These are phyloP conservation scores for Diversispora epigaea DNA, from an alignment of 192 early-diverging fungal species.

Conservation along the genomic window DNA sequence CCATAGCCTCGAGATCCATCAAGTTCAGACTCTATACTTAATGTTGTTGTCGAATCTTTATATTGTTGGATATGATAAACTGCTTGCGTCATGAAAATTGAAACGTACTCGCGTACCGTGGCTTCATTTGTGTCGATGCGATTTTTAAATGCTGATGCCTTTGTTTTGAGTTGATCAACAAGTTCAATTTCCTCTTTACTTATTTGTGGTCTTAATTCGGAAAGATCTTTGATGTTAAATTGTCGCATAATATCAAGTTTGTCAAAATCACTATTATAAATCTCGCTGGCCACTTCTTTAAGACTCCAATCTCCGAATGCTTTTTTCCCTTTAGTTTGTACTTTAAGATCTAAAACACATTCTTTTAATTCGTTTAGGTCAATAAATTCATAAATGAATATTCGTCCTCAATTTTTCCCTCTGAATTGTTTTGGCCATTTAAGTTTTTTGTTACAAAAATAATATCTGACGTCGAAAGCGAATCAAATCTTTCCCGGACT, in stretches of 20 bases:
- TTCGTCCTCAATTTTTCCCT: background rate
- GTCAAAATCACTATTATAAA: background rate
- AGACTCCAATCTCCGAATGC: background rate
- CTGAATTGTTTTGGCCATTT: background rate
- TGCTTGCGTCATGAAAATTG: background rate
- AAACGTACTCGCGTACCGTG: slow-evolving; percentile 10
- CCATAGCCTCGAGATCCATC: slow-evolving; percentile 23
- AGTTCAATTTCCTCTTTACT: too few species aligned
- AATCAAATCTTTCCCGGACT: background rate
- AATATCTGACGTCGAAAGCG: background rate
- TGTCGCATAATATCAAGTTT: too few species aligned
- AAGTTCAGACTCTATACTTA: slow-evolving; percentile 8
- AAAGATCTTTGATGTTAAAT: too few species aligned
- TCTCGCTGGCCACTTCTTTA: background rate
- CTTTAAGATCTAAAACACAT: slow-evolving; percentile 6
- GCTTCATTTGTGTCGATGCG: background rate
- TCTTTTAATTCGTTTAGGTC: background rate
- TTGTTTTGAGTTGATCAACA: slow-evolving; percentile 2
- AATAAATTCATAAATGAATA: slow-evolving; percentile 9
- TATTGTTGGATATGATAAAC: background rate
- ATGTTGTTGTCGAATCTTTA: background rate
- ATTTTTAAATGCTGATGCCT: background rate
- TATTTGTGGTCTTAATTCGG: too few species aligned
- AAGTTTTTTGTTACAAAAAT: background rate
- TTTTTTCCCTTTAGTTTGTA: slow-evolving; percentile 14